Percentiles rank a stretch among this genome's conserved stretches.
Conservation (phyloP, 176 grass and related monocot genomes). For the Carex littledalei region DNA sequence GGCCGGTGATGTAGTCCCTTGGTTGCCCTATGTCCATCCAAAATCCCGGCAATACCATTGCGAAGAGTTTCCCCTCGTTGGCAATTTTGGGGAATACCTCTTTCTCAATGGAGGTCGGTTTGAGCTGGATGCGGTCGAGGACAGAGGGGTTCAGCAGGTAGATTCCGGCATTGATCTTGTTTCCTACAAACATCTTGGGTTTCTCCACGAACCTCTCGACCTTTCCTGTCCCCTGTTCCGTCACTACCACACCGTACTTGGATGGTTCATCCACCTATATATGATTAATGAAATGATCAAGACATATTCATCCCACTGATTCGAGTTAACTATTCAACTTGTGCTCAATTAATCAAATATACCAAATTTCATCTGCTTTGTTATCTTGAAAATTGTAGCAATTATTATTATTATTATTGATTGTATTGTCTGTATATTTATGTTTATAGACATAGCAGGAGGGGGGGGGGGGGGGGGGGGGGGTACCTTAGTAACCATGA, state of each 20-base stretch:
- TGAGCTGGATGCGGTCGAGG: constrained; percentile 64
- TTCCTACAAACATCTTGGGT: constrained; percentile 79
- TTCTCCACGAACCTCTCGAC: constrained; percentile 91
- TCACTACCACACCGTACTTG: constrained; percentile 83
- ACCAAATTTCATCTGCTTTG: neutral
- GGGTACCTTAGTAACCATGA: constrained; percentile 78
- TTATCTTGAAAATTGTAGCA: neutral
- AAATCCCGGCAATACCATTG: constrained; percentile 72
- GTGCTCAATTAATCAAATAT: neutral
- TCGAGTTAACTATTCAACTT: neutral
- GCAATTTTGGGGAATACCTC: constrained; percentile 76
- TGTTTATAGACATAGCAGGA: neutral
- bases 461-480: neutral
- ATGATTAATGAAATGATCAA: neutral
- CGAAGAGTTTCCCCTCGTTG: constrained; percentile 45
- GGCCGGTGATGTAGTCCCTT: constrained; percentile 81
- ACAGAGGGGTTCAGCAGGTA: constrained; percentile 76
- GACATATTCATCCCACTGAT: neutral
- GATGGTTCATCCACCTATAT: constrained; percentile 71
- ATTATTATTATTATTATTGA: neutral
- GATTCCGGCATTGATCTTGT: constrained; percentile 92
- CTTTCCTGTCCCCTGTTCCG: constrained; percentile 62
- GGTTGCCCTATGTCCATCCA: constrained; percentile 97
- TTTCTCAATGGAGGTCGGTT: constrained; percentile 86
- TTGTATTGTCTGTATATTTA: neutral